Base-by-base conservation (phyloP, 2,329 filamentous ascomycete species). In the Aspergillus japonicus region DNA sequence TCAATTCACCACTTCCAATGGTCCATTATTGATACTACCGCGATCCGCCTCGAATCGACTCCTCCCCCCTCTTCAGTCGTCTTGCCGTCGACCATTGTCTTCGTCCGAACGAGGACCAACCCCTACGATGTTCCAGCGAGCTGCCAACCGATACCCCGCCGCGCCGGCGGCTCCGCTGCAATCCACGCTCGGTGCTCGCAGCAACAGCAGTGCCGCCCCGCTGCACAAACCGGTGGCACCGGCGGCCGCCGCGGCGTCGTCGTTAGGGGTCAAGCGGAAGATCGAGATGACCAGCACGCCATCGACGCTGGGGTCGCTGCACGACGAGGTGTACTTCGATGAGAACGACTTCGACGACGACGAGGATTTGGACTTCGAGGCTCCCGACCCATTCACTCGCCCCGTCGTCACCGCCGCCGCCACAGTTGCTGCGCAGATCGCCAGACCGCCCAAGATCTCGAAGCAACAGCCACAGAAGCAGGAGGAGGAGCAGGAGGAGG, bases 341-440 rank as follows among this genome's bases (percentile, higher is more conserved):
- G 90, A 92, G 63, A 88, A 94, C 67, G 93, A 96, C 70, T 95
- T 96, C 66, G 91, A 92, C 68, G 90, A 94, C 71, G 92, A 96
- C 66, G 83, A 88, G 21, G 85, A 92, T 57, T 80, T 96, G 24
- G 90, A 91, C 62, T 67, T 73, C 16, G 71, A 72, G 58, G 69
- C 65, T 56, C 75, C 66, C 5, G 73, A 70, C 57, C 71, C 68
- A 23, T 68, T 69, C 44, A 65, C 64, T 24, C 66, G 68, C 11
- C 68, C 68, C 14, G 57, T 60, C 8, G 64, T 59, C 47, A 56
- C 62, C n/a, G 56, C 58, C 35, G 52, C 47, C n/a, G 50, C 63
- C 5, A 59, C 26, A 29, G 26, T 29, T 2, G 26, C 54, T 23
- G 50, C 49, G 21, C 56, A 54, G 21, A 50, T 35, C 5, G 6